A percentile compares a stretch with the other conserved stretches of the same genome.
Evolutionary conservation across 1,139 yeast genomes (phyloP).

Genomic region (Yamadazyma kanchanaburiensis): DNA sequence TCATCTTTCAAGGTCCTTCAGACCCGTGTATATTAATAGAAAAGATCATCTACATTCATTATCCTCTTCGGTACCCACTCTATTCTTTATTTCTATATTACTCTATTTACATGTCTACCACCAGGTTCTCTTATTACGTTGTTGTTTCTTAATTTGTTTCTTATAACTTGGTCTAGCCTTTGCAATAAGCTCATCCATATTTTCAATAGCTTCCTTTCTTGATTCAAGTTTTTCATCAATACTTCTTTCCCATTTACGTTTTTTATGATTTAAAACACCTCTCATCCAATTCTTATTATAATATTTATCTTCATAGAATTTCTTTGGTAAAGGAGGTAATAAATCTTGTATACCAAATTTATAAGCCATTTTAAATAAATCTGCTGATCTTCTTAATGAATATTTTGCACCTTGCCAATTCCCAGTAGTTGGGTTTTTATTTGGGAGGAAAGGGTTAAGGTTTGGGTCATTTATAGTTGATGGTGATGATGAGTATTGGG

Average conservation of each 20-base stretch:
- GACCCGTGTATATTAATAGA: too few species aligned
- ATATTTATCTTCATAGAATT: constrained; percentile 79
- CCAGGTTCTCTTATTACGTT: constrained; percentile 48
- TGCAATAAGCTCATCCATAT: constrained; percentile 70
- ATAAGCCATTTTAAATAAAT: constrained; percentile 77
- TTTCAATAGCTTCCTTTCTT: constrained; percentile 63
- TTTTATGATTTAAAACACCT: constrained; percentile 78
- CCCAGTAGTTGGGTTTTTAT: constrained; percentile 78
- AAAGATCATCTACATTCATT: not conserved
- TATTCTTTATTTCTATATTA: constrained; percentile 2
- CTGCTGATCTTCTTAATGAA: constrained; percentile 83
- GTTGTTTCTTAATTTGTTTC: constrained; percentile 53
- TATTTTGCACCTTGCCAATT: constrained; percentile 74
- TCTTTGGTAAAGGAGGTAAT: constrained; percentile 72
- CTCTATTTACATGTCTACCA: constrained; percentile 19
- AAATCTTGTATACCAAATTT: constrained; percentile 77
- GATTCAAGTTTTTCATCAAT: constrained; percentile 58
- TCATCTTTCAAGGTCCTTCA: too few species aligned
- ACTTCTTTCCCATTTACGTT: constrained; percentile 75
- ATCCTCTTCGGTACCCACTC: too few species aligned
- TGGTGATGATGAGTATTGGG: constrained; percentile 61
- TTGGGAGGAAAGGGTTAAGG: constrained; percentile 87
- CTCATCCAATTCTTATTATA: constrained; percentile 66
- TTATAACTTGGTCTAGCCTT: constrained; percentile 62
- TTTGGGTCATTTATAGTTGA: constrained; percentile 61